phyloP scores from a whole-genome alignment of 179 eudicot species.

The Drosera spatulata region DNA sequence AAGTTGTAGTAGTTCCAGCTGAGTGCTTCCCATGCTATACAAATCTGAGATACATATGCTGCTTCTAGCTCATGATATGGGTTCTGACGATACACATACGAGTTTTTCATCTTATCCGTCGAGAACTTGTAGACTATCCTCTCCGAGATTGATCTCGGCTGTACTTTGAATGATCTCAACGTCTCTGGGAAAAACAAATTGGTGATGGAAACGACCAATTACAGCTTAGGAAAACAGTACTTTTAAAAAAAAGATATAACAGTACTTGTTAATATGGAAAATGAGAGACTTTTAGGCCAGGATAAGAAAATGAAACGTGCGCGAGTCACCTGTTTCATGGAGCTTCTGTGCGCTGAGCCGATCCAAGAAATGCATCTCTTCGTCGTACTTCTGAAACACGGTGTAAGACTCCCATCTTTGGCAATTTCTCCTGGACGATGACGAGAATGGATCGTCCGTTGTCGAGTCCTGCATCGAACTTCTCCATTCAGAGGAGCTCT shows the following conservation, averaged over 20 bases:
- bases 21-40: slow-evolving; percentile 88
- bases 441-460: slow-evolving; percentile 77
- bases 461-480: slow-evolving; percentile 72
- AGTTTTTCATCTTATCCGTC: slow-evolving; percentile 20
- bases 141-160: slow-evolving; percentile 87
- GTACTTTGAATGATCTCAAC: slow-evolving; percentile 57
- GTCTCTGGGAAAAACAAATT: slow-evolving; percentile 33
- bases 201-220: background rate
- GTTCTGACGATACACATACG: slow-evolving; percentile 20
- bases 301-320: no score
- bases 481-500: slow-evolving; percentile 90
- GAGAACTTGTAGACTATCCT: slow-evolving; percentile 51
- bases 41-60: slow-evolving; percentile 82
- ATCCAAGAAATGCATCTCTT: slow-evolving; percentile 77
- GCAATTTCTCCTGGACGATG: slow-evolving; percentile 80
- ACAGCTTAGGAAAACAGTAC: no score
- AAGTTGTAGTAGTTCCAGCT: slow-evolving; percentile 79
- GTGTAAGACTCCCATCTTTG: slow-evolving; percentile 96
- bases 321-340: slow-evolving; percentile 66
- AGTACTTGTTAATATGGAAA: no score
- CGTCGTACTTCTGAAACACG: slow-evolving; percentile 86
- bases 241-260: no score
- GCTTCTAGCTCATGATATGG: slow-evolving; percentile 70
- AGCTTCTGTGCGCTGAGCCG: slow-evolving; percentile 82
- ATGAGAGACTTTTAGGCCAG: no score